These are phyloP conservation scores for Aureobasidium sp. DNA, from an alignment of 2,329 filamentous ascomycete genomes.

Conservation along the genomic window DNA sequence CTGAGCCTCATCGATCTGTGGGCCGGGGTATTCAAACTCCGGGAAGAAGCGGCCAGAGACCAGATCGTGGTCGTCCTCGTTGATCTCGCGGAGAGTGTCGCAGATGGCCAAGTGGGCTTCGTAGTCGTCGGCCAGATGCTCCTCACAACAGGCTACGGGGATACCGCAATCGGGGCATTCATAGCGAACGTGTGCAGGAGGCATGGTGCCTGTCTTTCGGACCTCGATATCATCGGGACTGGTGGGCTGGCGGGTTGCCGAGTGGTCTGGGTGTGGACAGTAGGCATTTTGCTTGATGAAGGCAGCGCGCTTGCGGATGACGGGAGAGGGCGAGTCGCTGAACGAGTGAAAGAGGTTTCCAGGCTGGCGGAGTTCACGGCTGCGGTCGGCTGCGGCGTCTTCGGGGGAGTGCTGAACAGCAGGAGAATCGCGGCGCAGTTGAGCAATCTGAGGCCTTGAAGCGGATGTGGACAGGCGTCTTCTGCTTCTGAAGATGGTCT, in stretches of 20 bases:
- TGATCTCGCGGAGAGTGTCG: constrained; percentile 84
- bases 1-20: constrained; percentile 84
- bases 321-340: constrained; percentile 77
- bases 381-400: constrained; percentile 21
- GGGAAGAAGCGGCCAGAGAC: constrained; percentile 84
- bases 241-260: constrained; percentile 61
- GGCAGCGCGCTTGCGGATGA: constrained; percentile 78
- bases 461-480: constrained; percentile 8
- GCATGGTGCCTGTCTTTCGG: constrained; percentile 51
- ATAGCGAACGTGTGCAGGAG: constrained; percentile 79
- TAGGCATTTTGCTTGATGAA: constrained; percentile 91
- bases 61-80: constrained; percentile 96
- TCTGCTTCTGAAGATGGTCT: not conserved
- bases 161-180: constrained; percentile 96
- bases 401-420: not conserved
- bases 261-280: constrained; percentile 86
- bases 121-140: constrained; percentile 94
- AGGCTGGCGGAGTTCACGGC: constrained; percentile 48
- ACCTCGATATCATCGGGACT: constrained; percentile 59
- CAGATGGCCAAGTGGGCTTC: constrained; percentile 89
- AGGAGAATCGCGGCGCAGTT: constrained; percentile 2
- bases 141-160: constrained; percentile 86
- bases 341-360: constrained; percentile 93
- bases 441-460: constrained; percentile 6
- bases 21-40: constrained; percentile 85